phyloP scores from a whole-genome alignment of 2,329 filamentous ascomycete genomes.

The Knufia petricola region DNA sequence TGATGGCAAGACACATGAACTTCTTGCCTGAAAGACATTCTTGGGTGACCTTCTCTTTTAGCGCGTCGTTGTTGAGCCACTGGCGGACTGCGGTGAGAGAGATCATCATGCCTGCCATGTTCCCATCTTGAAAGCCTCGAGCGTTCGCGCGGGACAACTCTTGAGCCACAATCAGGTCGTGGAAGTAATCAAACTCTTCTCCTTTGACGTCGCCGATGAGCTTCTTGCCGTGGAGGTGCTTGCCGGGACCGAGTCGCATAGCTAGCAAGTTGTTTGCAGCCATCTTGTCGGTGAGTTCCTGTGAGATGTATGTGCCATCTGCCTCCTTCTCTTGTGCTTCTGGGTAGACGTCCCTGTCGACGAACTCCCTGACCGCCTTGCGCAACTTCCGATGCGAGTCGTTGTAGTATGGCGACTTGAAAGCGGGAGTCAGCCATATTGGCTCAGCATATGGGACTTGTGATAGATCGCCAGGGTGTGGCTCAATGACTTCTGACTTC shows the following conservation, averaged over 20 bases:
- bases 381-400: constrained; percentile 57
- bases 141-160: constrained; percentile 62
- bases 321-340: constrained; percentile 62
- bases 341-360: constrained; percentile 51
- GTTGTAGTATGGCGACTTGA: constrained; percentile 64
- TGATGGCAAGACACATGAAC: constrained; percentile 66
- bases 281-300: constrained; percentile 56
- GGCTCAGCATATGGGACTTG: constrained; percentile 76
- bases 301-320: constrained; percentile 54
- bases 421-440: constrained; percentile 67
- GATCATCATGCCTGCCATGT: constrained; percentile 54
- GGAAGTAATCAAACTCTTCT: constrained; percentile 67
- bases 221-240: constrained; percentile 54
- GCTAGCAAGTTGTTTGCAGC: constrained; percentile 57
- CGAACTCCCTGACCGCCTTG: constrained; percentile 55
- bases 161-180: constrained; percentile 60
- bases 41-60: constrained; percentile 58
- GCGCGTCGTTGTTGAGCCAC: constrained; percentile 52
- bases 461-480: constrained; percentile 61
- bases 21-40: constrained; percentile 58
- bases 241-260: constrained; percentile 58
- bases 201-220: constrained; percentile 58
- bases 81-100: constrained; percentile 59
- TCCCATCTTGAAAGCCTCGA: constrained; percentile 74
- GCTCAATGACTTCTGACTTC: constrained; percentile 61